phyloP scores from a whole-genome alignment of 495 filamentous ascomycete genomes.

The Lasiosphaeria miniovina region DNA sequence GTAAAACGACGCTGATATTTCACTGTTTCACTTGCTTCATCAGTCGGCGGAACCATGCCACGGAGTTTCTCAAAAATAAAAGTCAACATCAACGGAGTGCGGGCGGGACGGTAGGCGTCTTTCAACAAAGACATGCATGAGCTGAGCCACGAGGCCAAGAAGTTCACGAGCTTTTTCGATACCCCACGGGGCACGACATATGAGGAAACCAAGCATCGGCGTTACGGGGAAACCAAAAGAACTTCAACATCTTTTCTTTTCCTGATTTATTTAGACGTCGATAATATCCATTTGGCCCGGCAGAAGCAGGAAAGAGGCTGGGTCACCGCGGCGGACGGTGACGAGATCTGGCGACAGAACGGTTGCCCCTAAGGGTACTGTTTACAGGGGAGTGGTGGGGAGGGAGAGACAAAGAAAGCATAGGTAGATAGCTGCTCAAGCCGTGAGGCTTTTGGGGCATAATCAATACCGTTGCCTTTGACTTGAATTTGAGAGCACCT shows the following conservation, averaged over 20 bases:
- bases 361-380: not conserved
- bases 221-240: constrained; percentile 45
- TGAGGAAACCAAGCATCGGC: constrained; percentile 32
- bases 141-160: constrained; percentile 27
- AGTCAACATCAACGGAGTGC: constrained; percentile 22
- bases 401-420: too few species aligned
- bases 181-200: constrained; percentile 36
- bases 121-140: constrained; percentile 45
- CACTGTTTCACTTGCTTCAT: constrained; percentile 12
- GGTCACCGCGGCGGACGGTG: not conserved
- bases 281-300: constrained; percentile 35
- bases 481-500: too few species aligned
- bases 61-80: constrained; percentile 29
- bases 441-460: too few species aligned
- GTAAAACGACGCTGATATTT: constrained; percentile 9
- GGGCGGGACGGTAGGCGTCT: constrained; percentile 31
- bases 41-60: constrained; percentile 15
- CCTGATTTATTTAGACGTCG: constrained; percentile 33
- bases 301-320: constrained; percentile 11
- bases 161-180: constrained; percentile 34
- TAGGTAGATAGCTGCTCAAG: too few species aligned
- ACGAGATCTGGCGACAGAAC: not conserved
- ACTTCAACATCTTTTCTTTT: constrained; percentile 46
- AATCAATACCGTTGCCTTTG: too few species aligned
- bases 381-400: not conserved